A percentile compares a stretch with the other conserved stretches of the same genome.
Conservation (phyloP, 2,329 filamentous ascomycete species). For the Thermoascus crustaceus region DNA sequence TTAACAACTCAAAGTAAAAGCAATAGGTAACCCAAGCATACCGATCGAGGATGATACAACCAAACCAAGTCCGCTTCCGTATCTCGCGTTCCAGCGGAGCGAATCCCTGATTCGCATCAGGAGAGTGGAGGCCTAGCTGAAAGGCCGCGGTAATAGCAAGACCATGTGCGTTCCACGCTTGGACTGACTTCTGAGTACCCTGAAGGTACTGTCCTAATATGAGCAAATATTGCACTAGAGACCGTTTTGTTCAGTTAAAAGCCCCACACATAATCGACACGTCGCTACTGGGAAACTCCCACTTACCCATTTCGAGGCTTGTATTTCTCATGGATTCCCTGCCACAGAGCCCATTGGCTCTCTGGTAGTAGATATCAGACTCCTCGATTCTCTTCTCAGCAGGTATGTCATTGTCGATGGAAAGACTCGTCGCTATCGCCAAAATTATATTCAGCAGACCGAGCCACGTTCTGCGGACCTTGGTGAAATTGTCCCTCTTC, state of each 20-base stretch:
- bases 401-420: conserved; percentile 19
- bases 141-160: conserved; percentile 45
- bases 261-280: not conserved
- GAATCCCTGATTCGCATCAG: conserved; percentile 27
- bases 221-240: conserved; percentile 42
- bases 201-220: conserved; percentile 46
- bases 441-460: conserved; percentile 45
- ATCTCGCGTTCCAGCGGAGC: conserved; percentile 39
- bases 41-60: conserved; percentile 42
- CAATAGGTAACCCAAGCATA: conserved; percentile 10
- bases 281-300: not conserved
- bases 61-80: conserved; percentile 44
- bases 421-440: conserved; percentile 39
- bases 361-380: conserved; percentile 40
- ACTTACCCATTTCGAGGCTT: conserved; percentile 39
- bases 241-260: not conserved
- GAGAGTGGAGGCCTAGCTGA: conserved; percentile 45
- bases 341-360: conserved; percentile 39
- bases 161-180: conserved; percentile 49
- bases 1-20: too few species aligned
- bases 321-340: conserved; percentile 34
- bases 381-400: conserved; percentile 29
- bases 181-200: conserved; percentile 45
- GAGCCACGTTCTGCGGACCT: conserved; percentile 42
- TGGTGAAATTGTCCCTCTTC: conserved; percentile 21